phyloP scores from a whole-genome alignment of 139 green algal genomes.

The Chlamydomonas schloesseri region DNA sequence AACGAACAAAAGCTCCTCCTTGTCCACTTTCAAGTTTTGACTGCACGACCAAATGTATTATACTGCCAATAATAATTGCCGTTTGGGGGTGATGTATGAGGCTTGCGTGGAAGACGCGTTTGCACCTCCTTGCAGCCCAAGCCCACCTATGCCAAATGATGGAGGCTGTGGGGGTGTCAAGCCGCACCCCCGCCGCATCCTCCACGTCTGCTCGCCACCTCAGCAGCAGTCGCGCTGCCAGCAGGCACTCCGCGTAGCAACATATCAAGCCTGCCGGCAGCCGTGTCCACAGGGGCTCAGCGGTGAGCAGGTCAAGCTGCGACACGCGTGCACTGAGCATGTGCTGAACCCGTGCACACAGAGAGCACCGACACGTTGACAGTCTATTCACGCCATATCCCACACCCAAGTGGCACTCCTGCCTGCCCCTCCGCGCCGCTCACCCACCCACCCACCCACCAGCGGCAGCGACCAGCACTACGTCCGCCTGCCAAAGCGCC shows the following conservation, averaged over 20 bases:
- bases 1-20: no score
- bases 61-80: no score
- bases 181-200: background rate
- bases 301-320: background rate
- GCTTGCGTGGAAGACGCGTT: no score
- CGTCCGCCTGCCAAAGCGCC: background rate
- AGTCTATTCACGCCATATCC: background rate
- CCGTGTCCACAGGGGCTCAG: background rate
- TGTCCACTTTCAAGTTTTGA: no score
- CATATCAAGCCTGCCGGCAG: background rate
- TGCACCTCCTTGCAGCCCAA: no score
- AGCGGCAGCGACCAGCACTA: background rate
- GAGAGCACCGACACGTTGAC: background rate
- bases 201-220: background rate
- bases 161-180: background rate
- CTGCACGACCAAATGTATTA: no score
- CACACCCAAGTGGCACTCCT: background rate
- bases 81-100: no score
- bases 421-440: background rate
- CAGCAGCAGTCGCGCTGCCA: background rate
- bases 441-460: background rate
- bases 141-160: background rate
- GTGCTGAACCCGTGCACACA: no score
- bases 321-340: no score
- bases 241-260: constrained; percentile 20